Conservation (phyloP, 2,329 filamentous ascomycete species). For the Aspergillus sp. region DNA sequence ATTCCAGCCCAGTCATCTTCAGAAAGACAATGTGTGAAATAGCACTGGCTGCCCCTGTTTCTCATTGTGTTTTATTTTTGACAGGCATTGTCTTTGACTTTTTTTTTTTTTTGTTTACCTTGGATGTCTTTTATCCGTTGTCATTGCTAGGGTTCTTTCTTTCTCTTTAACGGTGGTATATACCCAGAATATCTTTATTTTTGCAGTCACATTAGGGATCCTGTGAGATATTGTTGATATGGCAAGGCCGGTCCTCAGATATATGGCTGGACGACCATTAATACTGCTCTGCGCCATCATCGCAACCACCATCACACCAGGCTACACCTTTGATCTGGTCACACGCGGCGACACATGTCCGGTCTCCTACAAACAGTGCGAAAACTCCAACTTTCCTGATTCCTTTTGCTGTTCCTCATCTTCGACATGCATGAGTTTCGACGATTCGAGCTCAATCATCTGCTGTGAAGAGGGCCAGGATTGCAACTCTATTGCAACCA, state of each 20-base stretch:
- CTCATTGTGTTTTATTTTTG: neutral
- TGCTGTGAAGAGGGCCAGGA: conserved; percentile 40
- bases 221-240: conserved; percentile 6
- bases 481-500: conserved; percentile 37
- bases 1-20: conserved; percentile 11
- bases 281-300: conserved; percentile 19
- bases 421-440: conserved; percentile 37
- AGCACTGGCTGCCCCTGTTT: conserved; percentile 2
- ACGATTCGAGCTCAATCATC: conserved; percentile 36
- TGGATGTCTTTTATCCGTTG: neutral
- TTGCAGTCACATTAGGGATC: neutral
- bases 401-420: conserved; percentile 40
- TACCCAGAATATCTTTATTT: neutral
- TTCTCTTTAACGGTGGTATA: neutral
- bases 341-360: conserved; percentile 25
- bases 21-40: conserved; percentile 13
- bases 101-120: conserved; percentile 1
- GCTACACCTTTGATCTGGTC: conserved; percentile 15
- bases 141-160: neutral
- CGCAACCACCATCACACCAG: conserved; percentile 14
- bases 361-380: conserved; percentile 29
- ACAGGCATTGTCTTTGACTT: neutral
- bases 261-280: conserved; percentile 5
- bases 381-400: conserved; percentile 29
- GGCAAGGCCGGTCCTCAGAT: conserved; percentile 8